These are phyloP conservation scores for Fusarium aywerte DNA, from an alignment of 2,329 filamentous ascomycete species.

Conservation along the genomic window DNA sequence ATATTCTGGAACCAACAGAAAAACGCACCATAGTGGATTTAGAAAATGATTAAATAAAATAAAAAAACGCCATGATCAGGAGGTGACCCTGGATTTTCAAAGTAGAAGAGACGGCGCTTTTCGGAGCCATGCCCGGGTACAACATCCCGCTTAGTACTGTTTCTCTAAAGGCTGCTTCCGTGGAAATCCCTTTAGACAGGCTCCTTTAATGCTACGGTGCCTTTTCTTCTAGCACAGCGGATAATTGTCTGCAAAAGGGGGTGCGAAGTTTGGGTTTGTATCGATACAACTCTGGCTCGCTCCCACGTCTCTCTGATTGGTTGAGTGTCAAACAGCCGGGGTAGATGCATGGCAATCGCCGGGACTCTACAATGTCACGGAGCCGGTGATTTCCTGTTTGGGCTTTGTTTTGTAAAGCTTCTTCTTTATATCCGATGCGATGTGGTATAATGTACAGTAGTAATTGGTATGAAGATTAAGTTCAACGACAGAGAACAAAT, in stretches of 20 bases:
- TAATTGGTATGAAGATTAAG: background rate
- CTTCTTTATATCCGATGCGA: slow-evolving; percentile 9
- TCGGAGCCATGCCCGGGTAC: background rate
- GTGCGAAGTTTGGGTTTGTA: background rate
- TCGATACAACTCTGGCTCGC: slow-evolving; percentile 3
- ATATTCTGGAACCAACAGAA: background rate
- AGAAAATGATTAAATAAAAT: too few relatives aligned
- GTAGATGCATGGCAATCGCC: background rate
- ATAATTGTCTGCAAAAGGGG: background rate
- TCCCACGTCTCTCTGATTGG: background rate
- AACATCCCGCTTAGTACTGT: background rate
- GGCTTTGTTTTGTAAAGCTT: background rate
- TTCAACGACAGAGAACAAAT: background rate
- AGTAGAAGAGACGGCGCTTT: background rate
- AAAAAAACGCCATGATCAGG: background rate
- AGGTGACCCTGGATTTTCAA: background rate
- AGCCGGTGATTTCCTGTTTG: slow-evolving; percentile 25
- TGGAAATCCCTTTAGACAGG: background rate
- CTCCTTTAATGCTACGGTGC: background rate
- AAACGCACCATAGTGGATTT: background rate
- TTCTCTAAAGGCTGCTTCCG: background rate
- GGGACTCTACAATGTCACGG: slow-evolving; percentile 21
- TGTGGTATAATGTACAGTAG: background rate
- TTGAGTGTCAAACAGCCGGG: background rate
- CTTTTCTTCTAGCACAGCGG: background rate